Base-by-base conservation (phyloP, 306 rosid species). In the Begonia peltatifolia region DNA sequence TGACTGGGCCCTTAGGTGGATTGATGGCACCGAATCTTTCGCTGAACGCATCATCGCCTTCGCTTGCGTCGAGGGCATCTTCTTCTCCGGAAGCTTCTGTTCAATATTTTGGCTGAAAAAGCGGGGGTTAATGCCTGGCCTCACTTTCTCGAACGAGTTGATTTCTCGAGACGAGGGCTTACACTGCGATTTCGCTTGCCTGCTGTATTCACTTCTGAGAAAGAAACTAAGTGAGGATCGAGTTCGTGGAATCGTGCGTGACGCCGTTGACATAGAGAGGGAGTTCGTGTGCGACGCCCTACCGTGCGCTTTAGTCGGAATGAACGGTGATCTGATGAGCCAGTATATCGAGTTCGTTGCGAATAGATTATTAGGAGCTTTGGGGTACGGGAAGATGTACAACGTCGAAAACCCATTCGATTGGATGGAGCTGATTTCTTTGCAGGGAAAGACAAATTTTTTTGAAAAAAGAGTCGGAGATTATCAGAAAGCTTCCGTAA, bases 341-440 rank as follows among this genome's bases (percentile, higher is more conserved):
- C 75, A 72, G 52, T 88, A 88, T 46, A 88, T 88, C 10, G 88
- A 88, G 52, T 88, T 79, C 16, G 94, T 88, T 0, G 94, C 96
- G 0, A 94, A 88, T n/a, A 54, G 96, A 42, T 69, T 88, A 43
- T 2, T 88, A 59, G 84, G 52, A 0, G 77, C 81, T 6, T 64
- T 88, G 11, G 96, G 95, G 12, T 77, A 54, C 5, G 79, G 64
- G 1, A 88, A 77, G 61, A 46, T 84, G 0, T 88, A 81, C n/a
- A 58, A 75, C 25, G 88, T 47, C 0, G 77, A 58, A 54, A 88
- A 88, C 54, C 96, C 96, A 0, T 88, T 88, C 17, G 96, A 84
- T 59, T 88, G 96, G 96, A 88, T 88, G 96, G 96, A 88, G 63
- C 52, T 88, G 69, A 88, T 88, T n/a, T 84, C 95, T 1, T 64